Percentiles rank a stretch among this genome's conserved stretches.
phyloP scores from a whole-genome alignment of 441 rosid genomes.

The Arabidopsis hybrid region DNA sequence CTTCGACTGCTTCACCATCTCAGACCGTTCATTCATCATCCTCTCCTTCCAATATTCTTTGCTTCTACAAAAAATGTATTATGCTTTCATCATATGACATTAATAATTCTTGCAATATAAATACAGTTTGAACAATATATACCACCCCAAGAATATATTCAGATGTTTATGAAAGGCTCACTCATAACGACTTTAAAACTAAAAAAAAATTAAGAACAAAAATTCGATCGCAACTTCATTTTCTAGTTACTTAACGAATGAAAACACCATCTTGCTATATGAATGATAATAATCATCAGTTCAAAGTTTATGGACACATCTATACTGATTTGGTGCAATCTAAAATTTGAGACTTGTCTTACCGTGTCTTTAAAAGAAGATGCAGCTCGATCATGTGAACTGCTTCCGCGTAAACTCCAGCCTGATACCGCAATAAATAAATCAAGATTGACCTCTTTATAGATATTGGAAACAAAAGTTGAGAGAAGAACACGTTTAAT shows the following conservation, averaged over 20 bases:
- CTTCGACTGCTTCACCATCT: slow-evolving; percentile 76
- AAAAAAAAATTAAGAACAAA: background rate
- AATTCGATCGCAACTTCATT: background rate
- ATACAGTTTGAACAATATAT: background rate
- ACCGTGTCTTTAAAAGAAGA: slow-evolving; percentile 74
- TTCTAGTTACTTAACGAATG: slow-evolving; percentile 2
- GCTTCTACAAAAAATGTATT: slow-evolving; percentile 52
- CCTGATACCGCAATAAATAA: slow-evolving; percentile 45
- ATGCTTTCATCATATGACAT: background rate
- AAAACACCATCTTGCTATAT: background rate
- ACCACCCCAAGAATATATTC: background rate
- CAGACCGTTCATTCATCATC: slow-evolving; percentile 56
- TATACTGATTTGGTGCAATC: slow-evolving; percentile 12
- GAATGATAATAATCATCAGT: background rate
- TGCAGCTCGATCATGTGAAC: slow-evolving; percentile 81
- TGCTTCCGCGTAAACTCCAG: slow-evolving; percentile 73
- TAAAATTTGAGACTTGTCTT: slow-evolving; percentile 15
- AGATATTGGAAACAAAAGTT: slow-evolving; percentile 2
- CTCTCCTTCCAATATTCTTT: slow-evolving; percentile 84
- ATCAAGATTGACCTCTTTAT: slow-evolving; percentile 1
- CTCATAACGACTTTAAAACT: background rate
- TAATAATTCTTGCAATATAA: background rate
- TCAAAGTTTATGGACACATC: background rate
- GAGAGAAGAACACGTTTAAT: background rate
- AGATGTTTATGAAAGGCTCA: background rate